Percentiles rank a stretch among this genome's conserved stretches.
Evolutionary conservation across 2,329 filamentous ascomycete genomes (phyloP).

Genomic region (Exutisphaerella laricina): DNA sequence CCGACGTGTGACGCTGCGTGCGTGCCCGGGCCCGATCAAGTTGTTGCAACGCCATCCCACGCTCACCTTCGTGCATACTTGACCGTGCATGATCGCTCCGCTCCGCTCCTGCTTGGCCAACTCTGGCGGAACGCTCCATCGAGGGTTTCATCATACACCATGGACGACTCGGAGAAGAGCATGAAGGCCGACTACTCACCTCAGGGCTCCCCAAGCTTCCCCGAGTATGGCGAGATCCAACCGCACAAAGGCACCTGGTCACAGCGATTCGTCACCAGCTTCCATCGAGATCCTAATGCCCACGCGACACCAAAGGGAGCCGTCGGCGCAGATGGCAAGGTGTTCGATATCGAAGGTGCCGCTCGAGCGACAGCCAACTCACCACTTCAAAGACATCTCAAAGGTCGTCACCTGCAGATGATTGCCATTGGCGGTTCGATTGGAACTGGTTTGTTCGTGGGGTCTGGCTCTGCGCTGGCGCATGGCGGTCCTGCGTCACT

Average conservation of each 20-base stretch:
- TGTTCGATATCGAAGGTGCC: slow-evolving; percentile 59
- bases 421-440: slow-evolving; percentile 55
- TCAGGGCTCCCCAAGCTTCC: slow-evolving; percentile 11
- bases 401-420: slow-evolving; percentile 88
- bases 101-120: not conserved
- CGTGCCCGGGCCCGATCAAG: not conserved
- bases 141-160: slow-evolving; percentile 1
- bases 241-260: slow-evolving; percentile 20
- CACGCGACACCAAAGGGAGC: slow-evolving; percentile 44
- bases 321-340: slow-evolving; percentile 49
- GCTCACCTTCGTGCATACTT: not conserved
- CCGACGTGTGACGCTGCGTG: not conserved
- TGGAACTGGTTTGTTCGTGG: slow-evolving; percentile 34
- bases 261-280: slow-evolving; percentile 52
- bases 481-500: slow-evolving; percentile 33
- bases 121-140: not conserved
- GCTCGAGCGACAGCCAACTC: slow-evolving; percentile 62
- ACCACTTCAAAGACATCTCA: slow-evolving; percentile 66
- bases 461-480: slow-evolving; percentile 30
- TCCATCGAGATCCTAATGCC: slow-evolving; percentile 57
- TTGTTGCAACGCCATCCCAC: too few species aligned
- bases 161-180: slow-evolving; percentile 18
- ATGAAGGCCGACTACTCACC: slow-evolving; percentile 19
- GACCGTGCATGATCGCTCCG: not conserved
- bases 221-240: slow-evolving; percentile 26